A percentile compares a stretch with the other conserved stretches of the same genome.
These are phyloP conservation scores for Teratosphaeria viscida DNA, from an alignment of 2,329 filamentous ascomycete genomes.

Conservation along the genomic window DNA sequence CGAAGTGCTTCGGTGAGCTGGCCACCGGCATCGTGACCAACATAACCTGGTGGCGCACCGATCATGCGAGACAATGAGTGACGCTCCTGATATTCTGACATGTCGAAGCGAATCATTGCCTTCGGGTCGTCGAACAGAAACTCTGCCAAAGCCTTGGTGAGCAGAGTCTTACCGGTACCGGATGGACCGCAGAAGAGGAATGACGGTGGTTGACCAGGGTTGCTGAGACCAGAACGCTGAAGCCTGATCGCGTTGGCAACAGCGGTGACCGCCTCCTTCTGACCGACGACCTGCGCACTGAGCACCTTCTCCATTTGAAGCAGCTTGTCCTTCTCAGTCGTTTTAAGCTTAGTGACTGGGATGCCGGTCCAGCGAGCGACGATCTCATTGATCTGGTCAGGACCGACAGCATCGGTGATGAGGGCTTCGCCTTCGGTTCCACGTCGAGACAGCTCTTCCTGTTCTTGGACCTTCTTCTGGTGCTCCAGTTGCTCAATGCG, in stretches of 20 bases:
- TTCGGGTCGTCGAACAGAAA: slow-evolving; percentile 97
- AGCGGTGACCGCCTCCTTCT: slow-evolving; percentile 83
- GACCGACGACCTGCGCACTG: slow-evolving; percentile 75
- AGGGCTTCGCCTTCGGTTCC: slow-evolving; percentile 58
- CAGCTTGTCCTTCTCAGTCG: slow-evolving; percentile 96
- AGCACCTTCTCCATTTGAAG: slow-evolving; percentile 90
- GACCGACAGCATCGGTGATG: slow-evolving; percentile 86
- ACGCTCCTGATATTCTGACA: slow-evolving; percentile 98
- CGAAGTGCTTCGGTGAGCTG: slow-evolving; percentile 92
- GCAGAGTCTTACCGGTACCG: slow-evolving; percentile 92
- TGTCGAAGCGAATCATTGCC: slow-evolving; percentile 97
- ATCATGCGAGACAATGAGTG: slow-evolving; percentile 96
- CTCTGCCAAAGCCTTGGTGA: slow-evolving; percentile 93
- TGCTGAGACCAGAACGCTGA: slow-evolving; percentile 85
- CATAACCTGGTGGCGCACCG: slow-evolving; percentile 90
- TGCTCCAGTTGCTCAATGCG: slow-evolving; percentile 72
- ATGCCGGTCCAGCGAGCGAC: slow-evolving; percentile 98
- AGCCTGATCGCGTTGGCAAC: slow-evolving; percentile 94
- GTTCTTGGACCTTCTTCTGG: slow-evolving; percentile 72
- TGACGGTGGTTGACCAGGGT: slow-evolving; percentile 92
- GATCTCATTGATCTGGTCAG: slow-evolving; percentile 98
- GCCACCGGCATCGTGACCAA: slow-evolving; percentile 90
- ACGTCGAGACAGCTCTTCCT: slow-evolving; percentile 42
- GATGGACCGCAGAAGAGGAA: slow-evolving; percentile 99
- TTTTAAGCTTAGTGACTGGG: slow-evolving; percentile 85